These are phyloP conservation scores for Sergeia podlipaevii DNA, from an alignment of 208 protist species.

Conservation along the genomic window DNA sequence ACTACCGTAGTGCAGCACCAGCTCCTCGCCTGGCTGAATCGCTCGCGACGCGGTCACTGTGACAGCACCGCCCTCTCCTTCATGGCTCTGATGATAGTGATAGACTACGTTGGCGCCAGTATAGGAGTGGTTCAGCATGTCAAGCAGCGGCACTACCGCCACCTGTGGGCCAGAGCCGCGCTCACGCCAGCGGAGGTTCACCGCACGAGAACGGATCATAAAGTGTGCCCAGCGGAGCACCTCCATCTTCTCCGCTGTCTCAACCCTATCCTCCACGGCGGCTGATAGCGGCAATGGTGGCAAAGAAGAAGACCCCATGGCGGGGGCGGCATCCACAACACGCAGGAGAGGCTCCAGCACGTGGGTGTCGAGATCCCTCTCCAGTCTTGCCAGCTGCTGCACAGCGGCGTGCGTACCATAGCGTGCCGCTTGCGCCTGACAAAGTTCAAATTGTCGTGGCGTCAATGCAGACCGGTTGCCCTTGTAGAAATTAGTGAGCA, in stretches of 20 bases:
- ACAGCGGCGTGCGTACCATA: constrained; percentile 13
- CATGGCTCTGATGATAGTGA: neutral
- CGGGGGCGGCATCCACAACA: constrained; percentile 8
- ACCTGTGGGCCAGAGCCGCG: constrained; percentile 15
- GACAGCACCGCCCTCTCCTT: constrained; percentile 19
- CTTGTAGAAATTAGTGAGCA: constrained; percentile 54
- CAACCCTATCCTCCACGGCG: constrained; percentile 1
- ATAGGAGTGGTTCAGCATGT: constrained; percentile 77
- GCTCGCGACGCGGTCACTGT: constrained; percentile 43
- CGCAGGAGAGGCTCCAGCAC: constrained; percentile 36
- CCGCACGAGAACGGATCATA: constrained; percentile 74
- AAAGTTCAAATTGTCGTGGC: constrained; percentile 39
- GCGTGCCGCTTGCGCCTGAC: constrained; percentile 20
- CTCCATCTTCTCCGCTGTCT: constrained; percentile 19
- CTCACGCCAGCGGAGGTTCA: constrained; percentile 43
- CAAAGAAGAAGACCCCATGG: neutral
- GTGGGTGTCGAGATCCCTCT: constrained; percentile 26
- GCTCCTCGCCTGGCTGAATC: constrained; percentile 59
- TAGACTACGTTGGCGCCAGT: constrained; percentile 61
- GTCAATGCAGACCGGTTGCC: constrained; percentile 43
- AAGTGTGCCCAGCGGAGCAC: constrained; percentile 78
- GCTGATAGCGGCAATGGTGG: neutral
- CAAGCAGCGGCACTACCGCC: constrained; percentile 70
- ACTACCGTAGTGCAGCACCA: constrained; percentile 71
- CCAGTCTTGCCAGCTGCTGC: constrained; percentile 25